phyloP scores from a whole-genome alignment of 371 early-diverging fungal genomes.

The Furculomyces boomerangus region DNA sequence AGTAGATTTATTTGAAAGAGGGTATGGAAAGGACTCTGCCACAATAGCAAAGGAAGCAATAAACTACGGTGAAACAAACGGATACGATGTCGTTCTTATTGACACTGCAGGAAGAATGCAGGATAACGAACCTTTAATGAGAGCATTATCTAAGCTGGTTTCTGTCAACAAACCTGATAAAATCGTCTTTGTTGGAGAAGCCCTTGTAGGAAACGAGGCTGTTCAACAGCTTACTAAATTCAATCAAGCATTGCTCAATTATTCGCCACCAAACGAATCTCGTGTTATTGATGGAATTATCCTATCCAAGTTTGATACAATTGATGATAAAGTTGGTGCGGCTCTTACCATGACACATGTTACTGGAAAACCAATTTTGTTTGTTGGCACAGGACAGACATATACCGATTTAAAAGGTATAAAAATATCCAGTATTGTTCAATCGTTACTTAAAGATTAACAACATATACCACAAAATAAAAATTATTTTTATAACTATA shows the following conservation, averaged over 20 bases:
- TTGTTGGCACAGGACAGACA: constrained; percentile 98
- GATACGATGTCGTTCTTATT: constrained; percentile 93
- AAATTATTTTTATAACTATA: too few species aligned
- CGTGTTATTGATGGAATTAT: constrained; percentile 95
- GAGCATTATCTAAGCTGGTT: constrained; percentile 88
- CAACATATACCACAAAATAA: too few species aligned
- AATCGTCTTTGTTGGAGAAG: constrained; percentile 99
- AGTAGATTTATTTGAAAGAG: constrained; percentile 92
- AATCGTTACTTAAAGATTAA: constrained; percentile 35
- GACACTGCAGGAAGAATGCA: constrained; percentile 99
- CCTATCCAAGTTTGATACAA: constrained; percentile 97
- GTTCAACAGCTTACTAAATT: constrained; percentile 96
- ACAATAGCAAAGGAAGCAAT: constrained; percentile 97
- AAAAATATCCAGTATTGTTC: constrained; percentile 71
- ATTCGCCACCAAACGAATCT: constrained; percentile 51
- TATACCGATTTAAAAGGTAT: constrained; percentile 90
- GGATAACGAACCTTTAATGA: constrained; percentile 96
- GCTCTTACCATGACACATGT: constrained; percentile 93
- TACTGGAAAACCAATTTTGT: constrained; percentile 94
- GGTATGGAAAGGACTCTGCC: constrained; percentile 98
- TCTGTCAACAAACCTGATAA: constrained; percentile 90
- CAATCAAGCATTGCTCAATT: constrained; percentile 89
- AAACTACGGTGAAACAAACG: constrained; percentile 34
- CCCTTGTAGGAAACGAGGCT: constrained; percentile 96
- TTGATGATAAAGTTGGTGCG: constrained; percentile 97